Base-by-base conservation (phyloP, 495 filamentous ascomycete genomes). In the Immersiella caudata region DNA sequence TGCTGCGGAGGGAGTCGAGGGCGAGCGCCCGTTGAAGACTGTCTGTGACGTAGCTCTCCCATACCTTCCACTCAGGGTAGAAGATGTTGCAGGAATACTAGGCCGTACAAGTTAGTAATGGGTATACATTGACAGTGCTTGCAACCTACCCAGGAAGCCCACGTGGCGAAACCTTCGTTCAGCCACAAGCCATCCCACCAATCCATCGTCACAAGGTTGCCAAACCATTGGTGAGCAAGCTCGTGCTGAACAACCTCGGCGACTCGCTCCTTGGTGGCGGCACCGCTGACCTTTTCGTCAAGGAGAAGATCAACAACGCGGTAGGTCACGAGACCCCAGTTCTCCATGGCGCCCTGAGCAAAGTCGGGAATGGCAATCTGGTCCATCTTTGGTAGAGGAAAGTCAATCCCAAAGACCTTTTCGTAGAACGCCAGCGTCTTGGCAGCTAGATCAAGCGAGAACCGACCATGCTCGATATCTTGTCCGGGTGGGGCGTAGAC, bases 171-270 rank as follows among this genome's bases (percentile, higher is more conserved):
- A 25, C 94, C 94, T 79, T 99, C 95, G 77, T 98, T 98, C 67
- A 99, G 88, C 95, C 95, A 99, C 29, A 99, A 82, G 33, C 93
- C 94, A 79, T 97, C 94, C 95, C 95, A 99, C 86, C 95, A 99
- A 78, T 97, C 94, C 95, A 99, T 99, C 50, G 95, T 99, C 54
- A 99, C 95, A 66, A 99, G 83, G 79, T 99, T 98, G 67, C 95
- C 95, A 72, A 99, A 98, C 95, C 95, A 99, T 79, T 99, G 95
- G 81, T 99, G 95, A 52, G 95, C 95, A 73, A 99, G 82, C 76
- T 99, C 95, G 80, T 99, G 95, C 84, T 96, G 93, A 21, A 97
- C 95, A 50, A 93, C 90, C 75, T 97, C 93, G 58, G 95, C 94
- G 71, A 98, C 90, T 49, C 94, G 88, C 82, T 97, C 90, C 80